Evolutionary conservation across 1,284 basidiomycete species (phyloP), one percentile per base, ranked within the genome.

Genomic region (Grifola frondosa): DNA sequence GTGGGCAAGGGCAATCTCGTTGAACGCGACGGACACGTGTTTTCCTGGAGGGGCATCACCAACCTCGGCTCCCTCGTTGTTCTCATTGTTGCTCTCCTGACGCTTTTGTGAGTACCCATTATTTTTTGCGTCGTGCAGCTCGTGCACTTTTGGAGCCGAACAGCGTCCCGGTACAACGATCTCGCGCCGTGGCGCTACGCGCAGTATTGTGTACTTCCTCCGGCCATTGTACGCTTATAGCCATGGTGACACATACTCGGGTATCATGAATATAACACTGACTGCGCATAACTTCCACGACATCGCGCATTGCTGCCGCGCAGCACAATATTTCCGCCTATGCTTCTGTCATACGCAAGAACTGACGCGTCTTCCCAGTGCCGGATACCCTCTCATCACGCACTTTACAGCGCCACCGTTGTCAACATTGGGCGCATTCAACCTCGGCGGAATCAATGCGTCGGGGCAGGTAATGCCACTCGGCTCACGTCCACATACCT

Each of bases 311-410:
- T n/a, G n/a, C n/a, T n/a, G n/a, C n/a, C n/a, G n/a, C n/a, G n/a
- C n/a, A n/a, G n/a, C n/a, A n/a, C n/a, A n/a, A n/a, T n/a, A n/a
- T n/a, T n/a, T n/a, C n/a, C n/a, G n/a, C n/a, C n/a, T n/a, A n/a
- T n/a, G n/a, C n/a, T n/a, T n/a, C n/a, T n/a, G n/a, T n/a, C n/a
- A n/a, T n/a, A n/a, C n/a, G n/a, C n/a, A n/a, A n/a, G n/a, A n/a
- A n/a, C n/a, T n/a, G n/a, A n/a, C n/a, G n/a, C n/a, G n/a, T n/a
- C n/a, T n/a, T 15, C 16, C 17, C 37, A 62, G 60, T 46, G 71
- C 69, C 3, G 78, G 72, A 3, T 82, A 78, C 46, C 80, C 79
- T 0, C 69, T 83, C 57, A 69, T 80, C 44, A 58, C 64, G 15
- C 70, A 67, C 43, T 70, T 69, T 44, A 65, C 64, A n/a, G 47